These are phyloP conservation scores for Trichosanthes truncata DNA, from an alignment of 306 rosid species.

Conservation along the genomic window DNA sequence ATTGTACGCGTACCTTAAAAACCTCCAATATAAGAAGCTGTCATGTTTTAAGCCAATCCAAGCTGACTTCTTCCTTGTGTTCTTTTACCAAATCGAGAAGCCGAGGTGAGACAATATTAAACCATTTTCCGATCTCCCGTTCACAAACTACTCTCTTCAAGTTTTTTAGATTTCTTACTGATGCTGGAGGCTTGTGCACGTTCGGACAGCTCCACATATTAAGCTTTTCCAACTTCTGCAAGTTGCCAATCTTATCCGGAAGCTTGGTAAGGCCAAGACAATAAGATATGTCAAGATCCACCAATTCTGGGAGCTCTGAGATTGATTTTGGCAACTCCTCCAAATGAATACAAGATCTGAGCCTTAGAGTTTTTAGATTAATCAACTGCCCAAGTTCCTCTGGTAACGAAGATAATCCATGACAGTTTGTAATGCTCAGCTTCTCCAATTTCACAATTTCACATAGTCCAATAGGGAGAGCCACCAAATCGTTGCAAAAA, in stretches of 20 bases:
- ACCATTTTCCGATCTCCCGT: not conserved
- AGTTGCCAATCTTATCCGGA: conserved; percentile 30
- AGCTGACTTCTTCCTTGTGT: not conserved
- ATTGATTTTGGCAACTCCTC: conserved; percentile 31
- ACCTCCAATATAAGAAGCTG: not conserved
- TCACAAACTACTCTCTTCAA: not conserved
- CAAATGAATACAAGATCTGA: conserved; percentile 34
- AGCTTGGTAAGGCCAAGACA: conserved; percentile 31
- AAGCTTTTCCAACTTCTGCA: conserved; percentile 21
- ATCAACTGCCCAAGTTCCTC: conserved; percentile 21
- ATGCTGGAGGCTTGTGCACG: conserved; percentile 22
- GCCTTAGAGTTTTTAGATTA: conserved; percentile 32
- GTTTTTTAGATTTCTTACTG: conserved; percentile 3
- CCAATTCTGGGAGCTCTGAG: conserved; percentile 17
- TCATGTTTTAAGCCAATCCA: not conserved
- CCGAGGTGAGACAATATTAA: not conserved
- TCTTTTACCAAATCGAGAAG: not conserved
- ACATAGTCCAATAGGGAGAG: conserved; percentile 35
- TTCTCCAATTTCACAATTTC: conserved; percentile 26
- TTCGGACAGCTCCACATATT: conserved; percentile 18
- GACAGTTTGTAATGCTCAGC: conserved; percentile 51
- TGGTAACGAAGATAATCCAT: conserved; percentile 30
- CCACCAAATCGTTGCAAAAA: conserved; percentile 39
- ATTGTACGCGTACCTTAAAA: conserved; percentile 4
- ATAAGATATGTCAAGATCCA: conserved; percentile 34